A percentile compares a stretch with the other conserved stretches of the same genome.
These are phyloP conservation scores for Mallotus repandus DNA, from an alignment of 441 rosid species.

Conservation along the genomic window DNA sequence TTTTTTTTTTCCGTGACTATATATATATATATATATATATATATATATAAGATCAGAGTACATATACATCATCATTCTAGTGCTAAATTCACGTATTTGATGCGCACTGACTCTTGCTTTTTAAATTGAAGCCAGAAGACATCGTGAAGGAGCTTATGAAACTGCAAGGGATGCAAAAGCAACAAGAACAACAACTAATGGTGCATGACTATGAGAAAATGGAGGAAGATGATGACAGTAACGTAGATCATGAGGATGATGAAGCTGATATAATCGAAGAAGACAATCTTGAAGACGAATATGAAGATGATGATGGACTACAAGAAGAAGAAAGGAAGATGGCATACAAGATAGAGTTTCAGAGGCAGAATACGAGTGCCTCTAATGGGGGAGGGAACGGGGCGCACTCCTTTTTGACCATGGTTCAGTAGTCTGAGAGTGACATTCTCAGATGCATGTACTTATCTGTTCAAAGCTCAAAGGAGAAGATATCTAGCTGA, in stretches of 20 bases:
- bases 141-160: constrained; percentile 66
- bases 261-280: neutral
- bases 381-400: constrained; percentile 64
- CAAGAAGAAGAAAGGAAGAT: constrained; percentile 48
- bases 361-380: constrained; percentile 44
- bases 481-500: constrained; percentile 10
- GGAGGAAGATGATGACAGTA: constrained; percentile 44
- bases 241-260: constrained; percentile 14
- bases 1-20: neutral
- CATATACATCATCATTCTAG: neutral
- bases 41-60: neutral
- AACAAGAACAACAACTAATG: constrained; percentile 28
- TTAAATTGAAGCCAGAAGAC: constrained; percentile 87
- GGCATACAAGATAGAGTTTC: constrained; percentile 65
- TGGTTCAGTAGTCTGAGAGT: constrained; percentile 50
- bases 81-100: neutral
- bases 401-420: constrained; percentile 57
- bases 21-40: neutral
- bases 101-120: constrained; percentile 39
- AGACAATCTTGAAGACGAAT: constrained; percentile 34
- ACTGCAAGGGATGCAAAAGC: constrained; percentile 31
- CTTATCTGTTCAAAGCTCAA: constrained; percentile 5
- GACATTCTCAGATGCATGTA: constrained; percentile 13
- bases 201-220: constrained; percentile 41
- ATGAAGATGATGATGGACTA: constrained; percentile 48